Evolutionary conservation across 2,329 filamentous ascomycete genomes (phyloP), one percentile per base, ranked within the genome.

Genomic region (Hymenoscyphus fructigenus): DNA sequence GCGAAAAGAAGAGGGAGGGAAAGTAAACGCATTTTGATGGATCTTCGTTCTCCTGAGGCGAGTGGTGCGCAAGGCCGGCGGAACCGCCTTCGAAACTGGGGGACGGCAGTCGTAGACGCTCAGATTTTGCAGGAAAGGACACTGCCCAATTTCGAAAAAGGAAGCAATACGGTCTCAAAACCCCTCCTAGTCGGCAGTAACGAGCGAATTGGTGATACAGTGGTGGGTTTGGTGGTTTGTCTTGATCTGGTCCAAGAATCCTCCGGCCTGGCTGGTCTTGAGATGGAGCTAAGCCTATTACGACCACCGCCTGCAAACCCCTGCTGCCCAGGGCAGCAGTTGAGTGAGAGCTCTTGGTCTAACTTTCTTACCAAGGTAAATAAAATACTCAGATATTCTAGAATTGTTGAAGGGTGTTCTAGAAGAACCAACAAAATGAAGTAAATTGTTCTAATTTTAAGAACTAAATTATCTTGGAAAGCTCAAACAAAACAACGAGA

Each of bases 11-110:
- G 29, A 4, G 72, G 70, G 26, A 74, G 63, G 55, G 70, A 63
- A 65, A 72, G 69, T 59, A 75, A 64, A 69, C 73, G 73, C 73
- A 75, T 75, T 10, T 67, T 74, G 70, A 65, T 41, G 55, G 63
- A 50, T 65, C 58, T 50, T 66, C 50, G 47, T 66, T 68, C 69
- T 70, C 69, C 68, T 69, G 68, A 70, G 63, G 57, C 57, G 29
- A 12, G 34, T 32, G 32, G 29, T 56, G 15, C 47, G 29, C 59
- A 38, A 66, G 47, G 65, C 61, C 66, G 69, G 69, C 71, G 66
- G 64, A 58, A 66, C 63, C 70, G 72, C 72, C 70, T 53, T 60
- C 55, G 63, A 20, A 59, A 32, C 12, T 50, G 34, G 36, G 29
- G 20, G 12, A 38, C 59, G 26, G 32, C 36, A 63, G 55, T 60